Evolutionary conservation across 2,329 filamentous ascomycete genomes (phyloP).

Genomic region (Phoma herbarum): DNA sequence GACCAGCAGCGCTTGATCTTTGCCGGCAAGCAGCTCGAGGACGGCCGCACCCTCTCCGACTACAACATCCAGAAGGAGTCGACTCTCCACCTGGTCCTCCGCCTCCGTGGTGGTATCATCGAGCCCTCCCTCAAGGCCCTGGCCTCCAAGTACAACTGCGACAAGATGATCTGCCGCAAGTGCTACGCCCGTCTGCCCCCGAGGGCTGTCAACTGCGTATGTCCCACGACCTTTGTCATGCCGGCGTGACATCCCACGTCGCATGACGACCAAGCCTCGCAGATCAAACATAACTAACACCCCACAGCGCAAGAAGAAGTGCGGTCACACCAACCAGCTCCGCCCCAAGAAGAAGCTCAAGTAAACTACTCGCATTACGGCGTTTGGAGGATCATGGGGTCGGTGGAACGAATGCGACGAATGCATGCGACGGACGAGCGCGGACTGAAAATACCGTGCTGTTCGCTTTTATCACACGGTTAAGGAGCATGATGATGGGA

Average conservation of each 20-base stretch:
- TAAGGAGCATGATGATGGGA: constrained; percentile 36
- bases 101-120: constrained; percentile 97
- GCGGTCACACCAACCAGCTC: constrained; percentile 99
- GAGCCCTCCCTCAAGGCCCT: constrained; percentile 99
- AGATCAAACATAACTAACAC: constrained; percentile 30
- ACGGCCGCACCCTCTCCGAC: constrained; percentile 94
- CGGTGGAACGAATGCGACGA: constrained; percentile 45
- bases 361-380: constrained; percentile 64
- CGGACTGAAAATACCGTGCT: constrained; percentile 26
- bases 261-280: neutral
- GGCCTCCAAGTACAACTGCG: constrained; percentile 99
- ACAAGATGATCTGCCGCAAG: constrained; percentile 99
- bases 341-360: constrained; percentile 99
- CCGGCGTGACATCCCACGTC: neutral
- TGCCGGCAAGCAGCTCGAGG: constrained; percentile 98
- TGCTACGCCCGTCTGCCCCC: constrained; percentile 97
- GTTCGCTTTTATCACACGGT: constrained; percentile 39
- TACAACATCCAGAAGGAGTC: constrained; percentile 99
- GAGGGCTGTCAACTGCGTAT: constrained; percentile 95
- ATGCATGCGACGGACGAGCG: constrained; percentile 40
- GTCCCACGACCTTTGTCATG: constrained; percentile 14
- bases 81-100: constrained; percentile 96
- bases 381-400: constrained; percentile 45
- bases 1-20: constrained; percentile 99
- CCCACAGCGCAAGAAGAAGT: constrained; percentile 83